Base-by-base conservation (phyloP, 106 monocot genomes). In the Dendrobium catenatum region DNA sequence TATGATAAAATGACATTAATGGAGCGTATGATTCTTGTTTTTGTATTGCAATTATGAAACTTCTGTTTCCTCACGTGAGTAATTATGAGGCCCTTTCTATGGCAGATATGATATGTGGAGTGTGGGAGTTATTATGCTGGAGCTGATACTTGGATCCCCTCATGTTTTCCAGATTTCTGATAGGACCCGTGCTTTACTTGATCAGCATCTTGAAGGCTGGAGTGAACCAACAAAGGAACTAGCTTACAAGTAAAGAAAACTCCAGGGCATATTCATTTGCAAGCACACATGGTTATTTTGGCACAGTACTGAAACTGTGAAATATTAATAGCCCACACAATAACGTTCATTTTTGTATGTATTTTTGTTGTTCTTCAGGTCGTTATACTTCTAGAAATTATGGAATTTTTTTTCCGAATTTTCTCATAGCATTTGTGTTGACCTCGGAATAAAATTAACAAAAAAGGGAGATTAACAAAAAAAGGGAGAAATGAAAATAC, bases 51-150 rank as follows among this genome's bases (percentile, higher is more conserved):
- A 24, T 70, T 70, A 70, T 13, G 37, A 4, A 37, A 70, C 37
- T 70, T 33, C 0, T 70, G 4, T 70, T 70, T 68, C 24, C 5
- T 17, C 64, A 66, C 64, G 22, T 24, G 64, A 66, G 26, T 66
- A 66, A 66, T 66, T 66, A 66, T 66, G 64, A 8, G 24, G 24
- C 24, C 64, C 6, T 33, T 70, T 79, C 6, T 78, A 80, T 83
- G 47, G 27, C 79, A 96, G 95, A 88, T 96, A 96, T 85, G 95
- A 96, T 75, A 91, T 93, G 86, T 96, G 95, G 95, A 96, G 95
- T 79, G 93, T 91, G 20, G 95, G 95, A 77, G 95, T 96, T 40
- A 82, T 96, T 55, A 93, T 96, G 78, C 80, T 96, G 81, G 95
- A 96, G 88, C 87, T 96, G 82, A 91, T 96, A 42, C 56, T 91